These are phyloP conservation scores for Tolypocladium tropicale DNA, from an alignment of 2,329 filamentous ascomycete genomes.

Conservation along the genomic window DNA sequence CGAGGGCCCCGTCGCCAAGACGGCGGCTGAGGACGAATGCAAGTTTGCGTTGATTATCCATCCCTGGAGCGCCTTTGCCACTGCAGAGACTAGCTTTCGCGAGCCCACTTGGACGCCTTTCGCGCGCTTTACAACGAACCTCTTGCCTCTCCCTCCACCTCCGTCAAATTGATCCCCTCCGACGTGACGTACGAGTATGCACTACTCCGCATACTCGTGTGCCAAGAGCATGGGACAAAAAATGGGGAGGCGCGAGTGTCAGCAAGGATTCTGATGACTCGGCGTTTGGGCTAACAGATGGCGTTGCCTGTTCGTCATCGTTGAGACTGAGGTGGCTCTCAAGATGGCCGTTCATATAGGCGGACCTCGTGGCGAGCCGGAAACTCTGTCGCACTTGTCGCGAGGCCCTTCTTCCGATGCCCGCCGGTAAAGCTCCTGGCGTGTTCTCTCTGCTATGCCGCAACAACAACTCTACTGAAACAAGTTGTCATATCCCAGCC, in stretches of 20 bases:
- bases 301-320: background rate
- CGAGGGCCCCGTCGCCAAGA: background rate
- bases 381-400: background rate
- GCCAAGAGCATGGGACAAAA: no score
- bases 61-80: background rate
- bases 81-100: background rate
- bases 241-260: background rate
- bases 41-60: background rate
- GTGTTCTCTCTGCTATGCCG: background rate
- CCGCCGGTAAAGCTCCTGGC: background rate
- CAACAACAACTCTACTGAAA: background rate
- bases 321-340: background rate
- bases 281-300: background rate
- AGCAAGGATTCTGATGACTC: background rate
- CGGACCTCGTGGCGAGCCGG: background rate
- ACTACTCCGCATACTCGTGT: no score
- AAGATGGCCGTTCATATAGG: no score
- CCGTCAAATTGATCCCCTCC: background rate
- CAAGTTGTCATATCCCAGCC: background rate
- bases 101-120: background rate
- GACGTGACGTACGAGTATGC: background rate
- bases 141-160: background rate
- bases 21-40: background rate
- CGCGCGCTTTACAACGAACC: background rate
- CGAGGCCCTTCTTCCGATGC: no score